Evolutionary conservation across 345 rosid species (phyloP).

Genomic region (Acer campestre): DNA sequence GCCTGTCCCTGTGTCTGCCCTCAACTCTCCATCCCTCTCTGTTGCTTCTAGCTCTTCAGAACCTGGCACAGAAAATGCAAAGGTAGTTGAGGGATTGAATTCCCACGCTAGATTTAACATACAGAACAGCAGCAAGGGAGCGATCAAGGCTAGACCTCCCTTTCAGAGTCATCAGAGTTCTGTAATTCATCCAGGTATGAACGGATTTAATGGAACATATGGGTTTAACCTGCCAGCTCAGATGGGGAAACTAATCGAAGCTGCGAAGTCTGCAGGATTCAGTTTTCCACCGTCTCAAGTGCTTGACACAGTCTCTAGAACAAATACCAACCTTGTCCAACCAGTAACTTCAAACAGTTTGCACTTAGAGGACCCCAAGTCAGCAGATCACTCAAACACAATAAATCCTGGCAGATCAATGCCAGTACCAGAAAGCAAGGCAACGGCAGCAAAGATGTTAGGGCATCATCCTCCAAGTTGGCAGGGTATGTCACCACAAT

Average conservation of each 20-base stretch:
- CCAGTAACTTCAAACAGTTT: constrained; percentile 18
- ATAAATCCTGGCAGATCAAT: constrained; percentile 11
- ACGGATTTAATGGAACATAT: constrained; percentile 44
- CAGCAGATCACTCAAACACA: constrained; percentile 19
- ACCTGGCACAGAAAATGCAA: constrained; percentile 26
- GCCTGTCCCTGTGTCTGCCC: constrained; percentile 21
- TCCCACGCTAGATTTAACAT: constrained; percentile 14
- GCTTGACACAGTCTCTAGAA: constrained; percentile 27
- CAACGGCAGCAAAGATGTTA: constrained; percentile 19
- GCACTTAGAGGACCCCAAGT: constrained; percentile 29
- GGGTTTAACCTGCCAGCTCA: constrained; percentile 41
- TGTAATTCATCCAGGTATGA: constrained; percentile 30
- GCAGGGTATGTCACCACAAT: constrained; percentile 26
- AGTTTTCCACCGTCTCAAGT: constrained; percentile 35
- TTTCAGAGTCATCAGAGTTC: constrained; percentile 29
- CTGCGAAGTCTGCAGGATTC: constrained; percentile 30
- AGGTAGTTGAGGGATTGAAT: constrained; percentile 25
- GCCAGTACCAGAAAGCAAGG: constrained; percentile 19
- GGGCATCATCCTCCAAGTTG: constrained; percentile 14
- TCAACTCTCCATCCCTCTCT: constrained; percentile 19
- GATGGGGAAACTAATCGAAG: constrained; percentile 33
- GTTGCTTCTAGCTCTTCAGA: constrained; percentile 29
- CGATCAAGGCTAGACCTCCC: constrained; percentile 30
- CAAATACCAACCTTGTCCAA: constrained; percentile 22
- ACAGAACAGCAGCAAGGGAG: constrained; percentile 25